Evolutionary conservation across 352 stramenopile species (phyloP).

Genomic region (Phytopythium mirpurense): DNA sequence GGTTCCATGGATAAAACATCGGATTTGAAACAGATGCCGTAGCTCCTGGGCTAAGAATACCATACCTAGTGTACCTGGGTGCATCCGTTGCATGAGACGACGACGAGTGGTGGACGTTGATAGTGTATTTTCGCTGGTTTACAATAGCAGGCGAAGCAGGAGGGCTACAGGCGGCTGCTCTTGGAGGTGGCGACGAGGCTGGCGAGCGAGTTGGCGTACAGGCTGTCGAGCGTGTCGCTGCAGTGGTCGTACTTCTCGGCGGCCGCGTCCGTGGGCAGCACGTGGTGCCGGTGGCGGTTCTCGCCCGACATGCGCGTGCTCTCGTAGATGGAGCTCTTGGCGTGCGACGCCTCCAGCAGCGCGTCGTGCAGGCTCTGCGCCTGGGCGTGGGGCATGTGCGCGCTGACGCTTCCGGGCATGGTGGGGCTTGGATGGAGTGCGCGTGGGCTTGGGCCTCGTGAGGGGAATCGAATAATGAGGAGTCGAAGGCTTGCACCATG

Average conservation of each 20-base stretch:
- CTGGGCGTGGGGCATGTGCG: neutral
- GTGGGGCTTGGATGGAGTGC: neutral
- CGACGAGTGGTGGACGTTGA: no score
- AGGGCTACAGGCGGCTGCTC: constrained; percentile 29
- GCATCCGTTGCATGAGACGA: no score
- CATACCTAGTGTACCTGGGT: no score
- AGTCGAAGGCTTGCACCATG: no score
- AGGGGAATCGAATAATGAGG: neutral
- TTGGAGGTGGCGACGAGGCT: constrained; percentile 31
- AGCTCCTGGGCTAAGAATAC: no score
- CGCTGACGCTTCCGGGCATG: constrained; percentile 3
- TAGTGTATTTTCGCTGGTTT: no score
- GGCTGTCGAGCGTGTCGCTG: constrained; percentile 35
- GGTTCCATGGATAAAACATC: no score
- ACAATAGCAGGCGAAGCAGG: no score
- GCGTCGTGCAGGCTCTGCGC: constrained; percentile 13
- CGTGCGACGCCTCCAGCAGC: constrained; percentile 18
- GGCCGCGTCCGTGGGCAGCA: constrained; percentile 30
- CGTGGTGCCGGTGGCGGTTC: constrained; percentile 32
- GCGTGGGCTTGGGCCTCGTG: neutral
- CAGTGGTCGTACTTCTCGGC: constrained; percentile 36
- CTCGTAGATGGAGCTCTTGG: constrained; percentile 46
- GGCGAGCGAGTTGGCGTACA: constrained; percentile 41
- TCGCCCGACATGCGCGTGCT: constrained; percentile 50
- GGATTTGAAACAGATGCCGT: no score